phyloP scores from a whole-genome alignment of 176 grass and related monocot species.

The Cenchrus americanus region DNA sequence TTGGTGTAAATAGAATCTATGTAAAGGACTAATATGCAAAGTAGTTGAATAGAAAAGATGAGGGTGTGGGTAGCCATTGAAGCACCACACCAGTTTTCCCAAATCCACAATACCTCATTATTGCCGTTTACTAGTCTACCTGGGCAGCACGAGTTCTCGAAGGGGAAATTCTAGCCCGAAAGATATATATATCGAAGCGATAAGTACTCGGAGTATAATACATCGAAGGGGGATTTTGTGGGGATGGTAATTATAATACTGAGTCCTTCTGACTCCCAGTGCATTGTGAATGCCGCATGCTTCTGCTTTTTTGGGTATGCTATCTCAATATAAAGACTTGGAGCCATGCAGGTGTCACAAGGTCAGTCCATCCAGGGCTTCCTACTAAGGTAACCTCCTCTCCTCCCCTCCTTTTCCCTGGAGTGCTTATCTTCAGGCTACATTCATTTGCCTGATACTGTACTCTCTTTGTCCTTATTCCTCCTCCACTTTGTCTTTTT shows the following conservation, averaged over 20 bases:
- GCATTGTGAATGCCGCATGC: constrained; percentile 48
- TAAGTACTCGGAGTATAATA: constrained; percentile 9
- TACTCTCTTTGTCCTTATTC: constrained; percentile 4
- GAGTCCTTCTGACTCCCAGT: constrained; percentile 8
- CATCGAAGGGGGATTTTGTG: constrained; percentile 34
- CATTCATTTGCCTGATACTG: not conserved
- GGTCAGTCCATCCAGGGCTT: constrained; percentile 50
- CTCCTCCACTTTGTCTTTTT: constrained; percentile 1
- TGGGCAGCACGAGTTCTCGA: constrained; percentile 28
- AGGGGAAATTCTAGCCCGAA: not conserved
- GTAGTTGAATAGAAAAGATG: no score
- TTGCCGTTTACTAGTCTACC: not conserved
- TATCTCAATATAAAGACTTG: constrained; percentile 44
- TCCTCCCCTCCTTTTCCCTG: constrained; percentile 7
- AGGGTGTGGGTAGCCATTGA: no score
- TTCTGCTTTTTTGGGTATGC: constrained; percentile 37
- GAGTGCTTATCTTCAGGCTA: constrained; percentile 22
- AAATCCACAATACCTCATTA: no score
- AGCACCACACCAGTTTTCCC: no score
- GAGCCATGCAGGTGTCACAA: constrained; percentile 55
- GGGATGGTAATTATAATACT: constrained; percentile 35
- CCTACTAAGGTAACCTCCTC: constrained; percentile 47
- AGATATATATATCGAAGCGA: not conserved
- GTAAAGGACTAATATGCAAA: no score
- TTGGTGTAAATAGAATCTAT: no score